These are phyloP conservation scores for Podospora fimiseda DNA, from an alignment of 495 filamentous ascomycete genomes.

Conservation along the genomic window DNA sequence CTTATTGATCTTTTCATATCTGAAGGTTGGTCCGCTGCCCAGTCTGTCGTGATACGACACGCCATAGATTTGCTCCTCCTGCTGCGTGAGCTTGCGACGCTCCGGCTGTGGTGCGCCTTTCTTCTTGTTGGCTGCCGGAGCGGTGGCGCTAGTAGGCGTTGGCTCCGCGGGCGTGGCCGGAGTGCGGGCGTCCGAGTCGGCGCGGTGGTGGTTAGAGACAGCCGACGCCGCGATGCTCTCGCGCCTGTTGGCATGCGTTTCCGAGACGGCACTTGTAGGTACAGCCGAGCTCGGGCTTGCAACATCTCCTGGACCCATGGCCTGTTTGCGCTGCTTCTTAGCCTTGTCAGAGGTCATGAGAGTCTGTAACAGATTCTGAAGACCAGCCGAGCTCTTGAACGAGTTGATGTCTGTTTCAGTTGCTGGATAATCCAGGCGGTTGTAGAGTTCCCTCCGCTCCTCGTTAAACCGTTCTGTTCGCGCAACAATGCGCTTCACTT, in stretches of 20 bases:
- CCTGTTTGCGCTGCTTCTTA: conserved; percentile 60
- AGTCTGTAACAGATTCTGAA: conserved; percentile 71
- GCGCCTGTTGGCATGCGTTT: conserved; percentile 33
- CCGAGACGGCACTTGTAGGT: conserved; percentile 30
- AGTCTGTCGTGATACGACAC: conserved; percentile 83
- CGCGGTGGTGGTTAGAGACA: conserved; percentile 25
- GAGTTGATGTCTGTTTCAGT: conserved; percentile 60
- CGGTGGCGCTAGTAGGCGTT: conserved; percentile 21
- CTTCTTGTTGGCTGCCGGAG: conserved; percentile 48
- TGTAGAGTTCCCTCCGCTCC: conserved; percentile 85
- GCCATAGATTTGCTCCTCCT: conserved; percentile 73
- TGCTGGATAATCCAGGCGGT: conserved; percentile 71
- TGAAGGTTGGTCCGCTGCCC: conserved; percentile 65
- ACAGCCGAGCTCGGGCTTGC: conserved; percentile 29
- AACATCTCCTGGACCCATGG: conserved; percentile 51
- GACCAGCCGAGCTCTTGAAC: conserved; percentile 72
- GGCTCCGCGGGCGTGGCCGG: conserved; percentile 30
- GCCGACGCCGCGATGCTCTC: conserved; percentile 43
- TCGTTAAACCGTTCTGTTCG: conserved; percentile 75
- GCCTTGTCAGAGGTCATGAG: conserved; percentile 74
- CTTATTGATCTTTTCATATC: conserved; percentile 76
- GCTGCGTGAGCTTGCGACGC: conserved; percentile 61
- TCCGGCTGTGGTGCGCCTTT: conserved; percentile 41
- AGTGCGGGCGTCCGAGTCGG: conserved; percentile 46
- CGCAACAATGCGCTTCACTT: conserved; percentile 82